Conservation (phyloP, 2,329 filamentous ascomycete species). For the Rhynchosporium graminicola region DNA sequence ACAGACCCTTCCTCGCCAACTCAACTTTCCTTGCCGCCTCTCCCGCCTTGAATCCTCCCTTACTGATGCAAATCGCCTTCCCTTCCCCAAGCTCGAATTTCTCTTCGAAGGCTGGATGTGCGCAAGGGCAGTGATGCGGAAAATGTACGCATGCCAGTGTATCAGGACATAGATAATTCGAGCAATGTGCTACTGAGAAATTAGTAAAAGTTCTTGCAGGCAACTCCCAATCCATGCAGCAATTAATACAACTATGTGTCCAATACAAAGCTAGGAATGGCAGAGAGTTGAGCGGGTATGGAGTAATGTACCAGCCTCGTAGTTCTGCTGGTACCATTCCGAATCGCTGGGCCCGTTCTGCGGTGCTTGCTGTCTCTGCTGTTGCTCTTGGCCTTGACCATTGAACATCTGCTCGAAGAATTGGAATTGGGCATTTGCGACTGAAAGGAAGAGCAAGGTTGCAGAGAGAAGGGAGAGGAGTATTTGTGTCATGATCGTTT, state of each 20-base stretch:
- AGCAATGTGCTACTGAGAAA: conserved; percentile 67
- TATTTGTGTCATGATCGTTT: conserved; percentile 34
- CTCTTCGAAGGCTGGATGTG: conserved; percentile 74
- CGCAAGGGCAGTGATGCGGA: conserved; percentile 94
- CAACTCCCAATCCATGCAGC: background rate
- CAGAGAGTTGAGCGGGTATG: background rate
- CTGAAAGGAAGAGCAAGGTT: conserved; percentile 60
- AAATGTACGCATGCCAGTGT: conserved; percentile 95
- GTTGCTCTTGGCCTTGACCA: conserved; percentile 50
- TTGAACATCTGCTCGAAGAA: conserved; percentile 99
- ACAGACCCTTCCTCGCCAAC: conserved; percentile 73
- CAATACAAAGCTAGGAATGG: background rate
- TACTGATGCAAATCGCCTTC: conserved; percentile 71
- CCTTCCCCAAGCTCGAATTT: conserved; percentile 76
- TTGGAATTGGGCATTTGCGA: conserved; percentile 78
- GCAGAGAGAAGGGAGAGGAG: conserved; percentile 42
- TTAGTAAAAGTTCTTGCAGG: conserved; percentile 3
- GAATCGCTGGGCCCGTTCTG: conserved; percentile 87
- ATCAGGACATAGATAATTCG: conserved; percentile 91
- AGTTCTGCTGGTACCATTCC: conserved; percentile 72
- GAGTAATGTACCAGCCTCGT: conserved; percentile 59
- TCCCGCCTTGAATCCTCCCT: conserved; percentile 70
- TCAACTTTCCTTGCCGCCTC: conserved; percentile 77
- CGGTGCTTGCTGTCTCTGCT: conserved; percentile 56
- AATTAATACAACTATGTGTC: background rate